These are phyloP conservation scores for Tolypocladium album DNA, from an alignment of 2,329 filamentous ascomycete species.

Conservation along the genomic window DNA sequence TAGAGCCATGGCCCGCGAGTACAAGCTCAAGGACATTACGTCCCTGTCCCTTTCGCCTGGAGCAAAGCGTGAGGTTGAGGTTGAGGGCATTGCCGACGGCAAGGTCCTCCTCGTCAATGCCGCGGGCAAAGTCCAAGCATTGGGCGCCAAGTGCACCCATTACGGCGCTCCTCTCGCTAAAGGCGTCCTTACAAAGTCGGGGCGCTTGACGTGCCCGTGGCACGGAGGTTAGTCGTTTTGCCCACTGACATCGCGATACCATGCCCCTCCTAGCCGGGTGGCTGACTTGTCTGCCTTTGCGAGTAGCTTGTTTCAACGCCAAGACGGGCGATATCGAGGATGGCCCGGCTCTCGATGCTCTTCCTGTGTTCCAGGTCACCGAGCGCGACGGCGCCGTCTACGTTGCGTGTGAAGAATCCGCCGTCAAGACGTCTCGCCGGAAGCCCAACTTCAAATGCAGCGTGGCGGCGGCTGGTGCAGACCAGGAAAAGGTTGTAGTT, in stretches of 20 bases:
- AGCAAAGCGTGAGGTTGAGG: conserved; percentile 79
- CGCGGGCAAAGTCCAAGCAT: conserved; percentile 63
- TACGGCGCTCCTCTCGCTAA: conserved; percentile 86
- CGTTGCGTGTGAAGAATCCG: conserved; percentile 67
- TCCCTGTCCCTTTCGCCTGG: conserved; percentile 66
- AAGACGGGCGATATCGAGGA: conserved; percentile 89
- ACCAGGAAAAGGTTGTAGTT: conserved; percentile 63
- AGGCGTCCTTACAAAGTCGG: conserved; percentile 72
- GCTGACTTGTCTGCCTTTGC: not conserved
- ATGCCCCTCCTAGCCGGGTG: not conserved
- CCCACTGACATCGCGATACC: not conserved
- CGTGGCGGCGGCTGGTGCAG: conserved; percentile 29
- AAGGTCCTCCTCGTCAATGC: conserved; percentile 82
- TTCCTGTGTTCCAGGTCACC: conserved; percentile 70
- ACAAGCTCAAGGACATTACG: conserved; percentile 65
- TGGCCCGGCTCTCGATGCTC: conserved; percentile 78
- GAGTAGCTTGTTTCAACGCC: conserved; percentile 79
- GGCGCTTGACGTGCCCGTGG: conserved; percentile 88
- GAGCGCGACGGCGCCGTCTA: conserved; percentile 79
- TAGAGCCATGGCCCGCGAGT: conserved; percentile 43
- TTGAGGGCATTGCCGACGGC: conserved; percentile 76
- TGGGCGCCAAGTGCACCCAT: conserved; percentile 79
- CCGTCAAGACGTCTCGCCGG: conserved; percentile 66
- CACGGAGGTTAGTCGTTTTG: conserved; percentile 60
- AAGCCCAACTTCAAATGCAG: conserved; percentile 65